These are phyloP conservation scores for Trichoderma breve DNA, from an alignment of 2,329 filamentous ascomycete genomes.

Conservation along the genomic window DNA sequence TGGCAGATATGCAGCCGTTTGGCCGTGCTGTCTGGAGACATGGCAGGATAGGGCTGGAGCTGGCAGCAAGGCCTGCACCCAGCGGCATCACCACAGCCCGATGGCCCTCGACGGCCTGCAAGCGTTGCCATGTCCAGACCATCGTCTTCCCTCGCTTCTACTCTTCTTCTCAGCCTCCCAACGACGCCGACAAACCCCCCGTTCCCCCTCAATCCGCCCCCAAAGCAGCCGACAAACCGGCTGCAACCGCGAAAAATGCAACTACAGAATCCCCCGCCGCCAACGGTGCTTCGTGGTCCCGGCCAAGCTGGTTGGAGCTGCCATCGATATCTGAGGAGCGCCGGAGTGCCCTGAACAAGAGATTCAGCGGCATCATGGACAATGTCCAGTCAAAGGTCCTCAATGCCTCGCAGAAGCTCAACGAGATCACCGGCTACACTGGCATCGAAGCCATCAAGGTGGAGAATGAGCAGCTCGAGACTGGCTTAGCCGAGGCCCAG, in stretches of 20 bases:
- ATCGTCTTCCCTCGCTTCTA: slow-evolving; percentile 27
- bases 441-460: slow-evolving; percentile 82
- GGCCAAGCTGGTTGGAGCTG: slow-evolving; percentile 26
- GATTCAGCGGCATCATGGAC: slow-evolving; percentile 68
- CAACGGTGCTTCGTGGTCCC: not conserved
- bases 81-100: not conserved
- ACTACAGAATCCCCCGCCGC: not conserved
- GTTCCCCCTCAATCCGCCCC: not conserved
- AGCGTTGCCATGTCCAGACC: slow-evolving; percentile 25
- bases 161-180: slow-evolving; percentile 30
- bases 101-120: slow-evolving; percentile 21
- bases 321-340: slow-evolving; percentile 36
- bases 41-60: slow-evolving; percentile 28
- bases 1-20: slow-evolving; percentile 36
- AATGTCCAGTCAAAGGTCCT: slow-evolving; percentile 81
- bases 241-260: not conserved
- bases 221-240: slow-evolving; percentile 2
- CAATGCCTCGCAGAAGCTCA: slow-evolving; percentile 81
- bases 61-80: slow-evolving; percentile 10
- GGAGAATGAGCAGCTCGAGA: slow-evolving; percentile 69
- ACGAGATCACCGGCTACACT: slow-evolving; percentile 91
- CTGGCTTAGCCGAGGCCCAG: slow-evolving; percentile 58
- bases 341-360: slow-evolving; percentile 35
- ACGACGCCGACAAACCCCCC: slow-evolving; percentile 20
- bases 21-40: slow-evolving; percentile 34